These are phyloP conservation scores for Penicillium palitans DNA, from an alignment of 2,329 filamentous ascomycete species.

Conservation along the genomic window DNA sequence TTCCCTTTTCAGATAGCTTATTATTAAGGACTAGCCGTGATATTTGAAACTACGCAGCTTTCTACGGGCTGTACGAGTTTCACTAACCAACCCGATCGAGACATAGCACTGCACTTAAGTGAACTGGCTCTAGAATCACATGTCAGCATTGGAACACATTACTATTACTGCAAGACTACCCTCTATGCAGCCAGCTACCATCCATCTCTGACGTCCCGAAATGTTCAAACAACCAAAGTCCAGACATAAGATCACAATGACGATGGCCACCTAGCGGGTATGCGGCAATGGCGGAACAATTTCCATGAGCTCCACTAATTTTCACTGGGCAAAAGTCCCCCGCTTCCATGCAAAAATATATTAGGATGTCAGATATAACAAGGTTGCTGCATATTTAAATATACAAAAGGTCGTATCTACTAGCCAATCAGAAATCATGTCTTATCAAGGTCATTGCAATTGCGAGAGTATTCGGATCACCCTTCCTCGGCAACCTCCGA, in stretches of 20 bases:
- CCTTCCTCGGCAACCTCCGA: conserved; percentile 21
- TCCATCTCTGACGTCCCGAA: neutral
- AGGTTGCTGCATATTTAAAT: neutral
- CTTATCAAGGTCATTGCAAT: conserved; percentile 29
- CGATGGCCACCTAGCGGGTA: neutral
- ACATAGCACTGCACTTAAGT: too few species aligned
- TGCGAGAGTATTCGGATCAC: conserved; percentile 24
- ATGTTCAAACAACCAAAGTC: neutral
- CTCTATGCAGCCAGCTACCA: neutral
- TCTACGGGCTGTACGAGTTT: neutral
- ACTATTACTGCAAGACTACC: too few species aligned
- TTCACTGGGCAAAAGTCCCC: neutral
- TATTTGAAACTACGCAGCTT: neutral
- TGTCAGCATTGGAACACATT: neutral
- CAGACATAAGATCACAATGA: neutral
- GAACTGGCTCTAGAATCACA: neutral
- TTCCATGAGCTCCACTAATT: neutral
- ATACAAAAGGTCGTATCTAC: neutral
- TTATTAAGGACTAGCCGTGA: too few species aligned
- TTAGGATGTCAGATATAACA: neutral
- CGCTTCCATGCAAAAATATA: neutral
- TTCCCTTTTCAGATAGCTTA: neutral
- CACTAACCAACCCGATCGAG: neutral
- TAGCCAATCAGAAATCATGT: conserved; percentile 14
- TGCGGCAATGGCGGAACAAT: neutral